These are phyloP conservation scores for Nepenthes gracilis DNA, from an alignment of 148 eudicot species.

Conservation along the genomic window DNA sequence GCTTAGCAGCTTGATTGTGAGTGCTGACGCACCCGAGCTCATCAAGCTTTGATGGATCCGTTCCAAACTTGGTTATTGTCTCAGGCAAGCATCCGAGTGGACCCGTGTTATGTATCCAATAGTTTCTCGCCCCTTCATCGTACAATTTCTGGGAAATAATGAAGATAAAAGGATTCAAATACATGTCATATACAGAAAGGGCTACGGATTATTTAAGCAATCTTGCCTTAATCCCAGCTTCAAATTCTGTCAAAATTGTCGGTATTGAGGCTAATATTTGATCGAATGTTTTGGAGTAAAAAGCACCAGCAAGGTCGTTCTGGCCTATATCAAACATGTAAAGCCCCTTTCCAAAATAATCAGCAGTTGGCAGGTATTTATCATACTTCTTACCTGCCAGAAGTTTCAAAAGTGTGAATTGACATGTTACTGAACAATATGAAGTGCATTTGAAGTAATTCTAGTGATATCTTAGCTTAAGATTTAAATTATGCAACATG, in stretches of 20 bases:
- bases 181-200: not conserved
- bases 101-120: conserved; percentile 95
- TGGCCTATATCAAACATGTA: conserved; percentile 96
- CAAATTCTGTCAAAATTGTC: conserved; percentile 56
- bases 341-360: conserved; percentile 61
- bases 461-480: not conserved
- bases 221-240: conserved; percentile 56
- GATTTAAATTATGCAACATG: not conserved
- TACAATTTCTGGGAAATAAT: conserved; percentile 39
- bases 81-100: conserved; percentile 89
- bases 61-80: conserved; percentile 62
- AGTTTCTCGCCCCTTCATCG: conserved; percentile 73
- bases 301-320: conserved; percentile 83
- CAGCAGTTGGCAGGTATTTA: conserved; percentile 60
- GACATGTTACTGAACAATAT: conserved; percentile 2
- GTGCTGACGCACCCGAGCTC: conserved; percentile 62
- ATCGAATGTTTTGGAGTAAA: conserved; percentile 72
- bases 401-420: not conserved
- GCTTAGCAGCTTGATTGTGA: conserved; percentile 83
- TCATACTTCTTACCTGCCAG: conserved; percentile 51
- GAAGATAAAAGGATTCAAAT: not conserved
- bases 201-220: too few relatives aligned
- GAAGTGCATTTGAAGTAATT: not conserved
- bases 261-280: conserved; percentile 80
- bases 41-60: conserved; percentile 63